Evolutionary conservation across 805 yeast species (phyloP).

Genomic region (Yarrowia sp.): DNA sequence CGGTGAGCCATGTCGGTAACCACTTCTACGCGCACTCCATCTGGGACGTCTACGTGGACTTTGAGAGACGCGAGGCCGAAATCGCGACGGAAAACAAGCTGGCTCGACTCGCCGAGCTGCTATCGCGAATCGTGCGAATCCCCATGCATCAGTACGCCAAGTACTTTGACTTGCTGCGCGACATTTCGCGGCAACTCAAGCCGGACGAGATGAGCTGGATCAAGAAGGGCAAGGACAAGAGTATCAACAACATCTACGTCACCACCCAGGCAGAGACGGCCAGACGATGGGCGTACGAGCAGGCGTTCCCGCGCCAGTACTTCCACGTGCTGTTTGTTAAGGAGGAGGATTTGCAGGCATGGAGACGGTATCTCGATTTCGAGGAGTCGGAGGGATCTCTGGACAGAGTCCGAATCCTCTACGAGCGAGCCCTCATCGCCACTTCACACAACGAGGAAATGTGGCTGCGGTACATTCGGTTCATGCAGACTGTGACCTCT

Average conservation of each 20-base stretch:
- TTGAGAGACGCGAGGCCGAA: conserved; percentile 48
- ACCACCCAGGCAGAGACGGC: conserved; percentile 54
- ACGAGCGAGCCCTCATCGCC: conserved; percentile 61
- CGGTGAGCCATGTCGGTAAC: conserved; percentile 53
- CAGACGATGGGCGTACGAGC: conserved; percentile 70
- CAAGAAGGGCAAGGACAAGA: conserved; percentile 23
- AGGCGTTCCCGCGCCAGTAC: conserved; percentile 46
- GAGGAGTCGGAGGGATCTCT: conserved; percentile 43
- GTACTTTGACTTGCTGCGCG: conserved; percentile 53
- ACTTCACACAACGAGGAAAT: conserved; percentile 56
- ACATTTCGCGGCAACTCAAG: conserved; percentile 38
- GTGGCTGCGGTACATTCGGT: conserved; percentile 69
- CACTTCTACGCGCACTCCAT: conserved; percentile 75
- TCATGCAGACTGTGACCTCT: conserved; percentile 43
- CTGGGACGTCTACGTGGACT: conserved; percentile 77
- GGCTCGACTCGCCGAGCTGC: conserved; percentile 43
- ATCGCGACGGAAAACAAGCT: conserved; percentile 37
- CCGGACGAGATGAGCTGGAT: background rate
- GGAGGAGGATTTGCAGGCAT: conserved; percentile 47
- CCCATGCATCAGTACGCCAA: conserved; percentile 87
- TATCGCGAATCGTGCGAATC: conserved; percentile 40
- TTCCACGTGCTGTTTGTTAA: conserved; percentile 53
- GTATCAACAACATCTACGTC: conserved; percentile 37
- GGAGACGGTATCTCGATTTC: conserved; percentile 63
- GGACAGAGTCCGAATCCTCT: conserved; percentile 46